Percentiles rank a stretch among this genome's conserved stretches.
Evolutionary conservation across 345 rosid genomes (phyloP).

Genomic region (Arabis alpina): DNA sequence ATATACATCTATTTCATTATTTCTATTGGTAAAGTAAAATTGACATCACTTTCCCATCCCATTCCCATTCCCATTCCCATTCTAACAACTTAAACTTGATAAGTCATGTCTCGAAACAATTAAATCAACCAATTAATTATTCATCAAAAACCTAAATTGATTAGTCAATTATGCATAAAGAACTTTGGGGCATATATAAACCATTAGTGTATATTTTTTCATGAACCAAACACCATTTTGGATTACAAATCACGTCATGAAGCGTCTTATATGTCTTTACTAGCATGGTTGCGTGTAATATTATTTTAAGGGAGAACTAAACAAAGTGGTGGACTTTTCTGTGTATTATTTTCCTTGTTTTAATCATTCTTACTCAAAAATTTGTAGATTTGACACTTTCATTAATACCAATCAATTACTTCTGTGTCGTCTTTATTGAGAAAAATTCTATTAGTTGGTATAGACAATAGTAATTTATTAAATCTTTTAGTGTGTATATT

Average conservation of each 20-base stretch:
- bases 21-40: slow-evolving; percentile 6
- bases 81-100: slow-evolving; percentile 8
- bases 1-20: slow-evolving; percentile 12
- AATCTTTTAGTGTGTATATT: background rate
- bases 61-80: slow-evolving; percentile 21
- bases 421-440: slow-evolving; percentile 3
- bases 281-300: slow-evolving; percentile 7
- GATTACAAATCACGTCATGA: slow-evolving; percentile 6
- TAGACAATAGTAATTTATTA: background rate
- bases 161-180: slow-evolving; percentile 12
- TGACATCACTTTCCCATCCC: slow-evolving; percentile 23
- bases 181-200: background rate
- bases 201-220: background rate
- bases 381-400: slow-evolving; percentile 21
- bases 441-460: background rate
- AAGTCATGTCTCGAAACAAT: background rate
- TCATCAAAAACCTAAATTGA: background rate
- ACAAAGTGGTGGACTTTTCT: background rate
- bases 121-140: slow-evolving; percentile 6
- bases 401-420: slow-evolving; percentile 19
- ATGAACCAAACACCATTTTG: slow-evolving; percentile 8
- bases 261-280: background rate
- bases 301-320: slow-evolving; percentile 1
- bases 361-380: slow-evolving; percentile 10
- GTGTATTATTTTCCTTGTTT: background rate